Percentiles rank a stretch among this genome's conserved stretches.
Evolutionary conservation across 352 stramenopile species (phyloP).

Genomic region (Aphanomyces invadans): DNA sequence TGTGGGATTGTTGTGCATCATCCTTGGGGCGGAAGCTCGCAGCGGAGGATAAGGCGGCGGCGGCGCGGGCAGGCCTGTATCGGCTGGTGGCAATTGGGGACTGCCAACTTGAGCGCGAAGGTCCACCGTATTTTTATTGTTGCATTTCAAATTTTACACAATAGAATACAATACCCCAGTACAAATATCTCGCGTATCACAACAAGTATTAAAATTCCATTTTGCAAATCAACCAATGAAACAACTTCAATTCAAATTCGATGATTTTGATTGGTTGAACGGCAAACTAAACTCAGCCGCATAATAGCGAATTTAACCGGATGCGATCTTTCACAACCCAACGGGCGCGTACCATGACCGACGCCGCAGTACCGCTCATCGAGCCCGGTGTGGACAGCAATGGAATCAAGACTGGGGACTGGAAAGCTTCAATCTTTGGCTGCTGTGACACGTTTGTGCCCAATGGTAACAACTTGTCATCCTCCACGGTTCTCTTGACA

Average conservation of each 20-base stretch:
- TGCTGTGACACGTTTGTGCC: slow-evolving; percentile 61
- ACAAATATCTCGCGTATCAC: slow-evolving; percentile 3
- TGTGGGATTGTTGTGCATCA: neutral
- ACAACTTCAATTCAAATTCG: slow-evolving; percentile 3
- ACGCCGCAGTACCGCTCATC: neutral
- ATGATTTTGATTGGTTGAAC: neutral
- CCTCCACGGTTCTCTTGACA: neutral
- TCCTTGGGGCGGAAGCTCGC: neutral
- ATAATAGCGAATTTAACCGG: neutral
- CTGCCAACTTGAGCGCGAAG: neutral
- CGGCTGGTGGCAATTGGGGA: neutral
- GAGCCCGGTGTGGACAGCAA: slow-evolving; percentile 54
- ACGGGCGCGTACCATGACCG: neutral
- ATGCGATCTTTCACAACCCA: neutral
- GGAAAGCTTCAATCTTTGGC: slow-evolving; percentile 64
- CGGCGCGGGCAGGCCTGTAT: neutral
- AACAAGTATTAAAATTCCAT: neutral
- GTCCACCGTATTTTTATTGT: neutral
- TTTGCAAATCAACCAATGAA: slow-evolving; percentile 9
- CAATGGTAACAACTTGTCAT: slow-evolving; percentile 42
- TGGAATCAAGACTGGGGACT: slow-evolving; percentile 56
- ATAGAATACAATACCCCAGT: neutral
- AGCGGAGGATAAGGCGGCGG: neutral
- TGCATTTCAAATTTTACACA: neutral
- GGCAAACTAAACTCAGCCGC: neutral